Evolutionary conservation across 768 basidiomycete species (phyloP).

Genomic region (Xerocomus potaroensis): DNA sequence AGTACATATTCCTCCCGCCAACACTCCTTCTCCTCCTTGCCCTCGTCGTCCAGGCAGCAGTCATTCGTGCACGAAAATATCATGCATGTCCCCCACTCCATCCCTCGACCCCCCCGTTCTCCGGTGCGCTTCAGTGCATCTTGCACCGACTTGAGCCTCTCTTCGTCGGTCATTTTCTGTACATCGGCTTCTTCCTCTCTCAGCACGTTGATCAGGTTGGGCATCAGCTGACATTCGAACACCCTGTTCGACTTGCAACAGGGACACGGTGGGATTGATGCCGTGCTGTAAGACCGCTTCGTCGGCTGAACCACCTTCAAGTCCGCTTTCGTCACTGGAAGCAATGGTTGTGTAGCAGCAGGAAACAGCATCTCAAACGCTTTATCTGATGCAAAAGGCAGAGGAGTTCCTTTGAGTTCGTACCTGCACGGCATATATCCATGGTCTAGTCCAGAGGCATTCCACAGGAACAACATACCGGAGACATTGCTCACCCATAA

Average conservation of each 20-base stretch:
- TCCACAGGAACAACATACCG: conserved; percentile 44
- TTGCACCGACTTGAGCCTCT: conserved; percentile 61
- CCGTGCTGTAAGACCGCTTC: conserved; percentile 52
- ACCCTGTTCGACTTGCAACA: conserved; percentile 62
- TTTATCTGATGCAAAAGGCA: conserved; percentile 80
- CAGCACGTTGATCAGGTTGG: conserved; percentile 83
- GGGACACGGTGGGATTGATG: conserved; percentile 59
- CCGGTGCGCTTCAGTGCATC: conserved; percentile 46
- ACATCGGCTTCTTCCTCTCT: conserved; percentile 27
- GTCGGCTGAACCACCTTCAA: conserved; percentile 47
- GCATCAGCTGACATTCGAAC: conserved; percentile 95
- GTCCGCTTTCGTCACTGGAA: conserved; percentile 56
- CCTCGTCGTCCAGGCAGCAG: conserved; percentile 52
- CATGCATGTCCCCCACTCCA: conserved; percentile 95
- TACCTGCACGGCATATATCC: conserved; percentile 49
- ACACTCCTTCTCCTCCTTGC: conserved; percentile 35
- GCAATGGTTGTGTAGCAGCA: conserved; percentile 35
- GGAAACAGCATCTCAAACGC: conserved; percentile 77
- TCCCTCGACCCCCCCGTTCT: conserved; percentile 49
- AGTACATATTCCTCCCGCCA: conserved; percentile 78
- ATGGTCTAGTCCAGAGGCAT: neutral
- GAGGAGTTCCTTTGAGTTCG: conserved; percentile 77
- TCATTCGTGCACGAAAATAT: conserved; percentile 85
- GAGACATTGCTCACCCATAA: conserved; percentile 80
- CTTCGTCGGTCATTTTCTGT: conserved; percentile 55